A percentile compares a stretch with the other conserved stretches of the same genome.
Evolutionary conservation across 2,329 filamentous ascomycete genomes (phyloP).

Genomic region (Trichophyton simii): DNA sequence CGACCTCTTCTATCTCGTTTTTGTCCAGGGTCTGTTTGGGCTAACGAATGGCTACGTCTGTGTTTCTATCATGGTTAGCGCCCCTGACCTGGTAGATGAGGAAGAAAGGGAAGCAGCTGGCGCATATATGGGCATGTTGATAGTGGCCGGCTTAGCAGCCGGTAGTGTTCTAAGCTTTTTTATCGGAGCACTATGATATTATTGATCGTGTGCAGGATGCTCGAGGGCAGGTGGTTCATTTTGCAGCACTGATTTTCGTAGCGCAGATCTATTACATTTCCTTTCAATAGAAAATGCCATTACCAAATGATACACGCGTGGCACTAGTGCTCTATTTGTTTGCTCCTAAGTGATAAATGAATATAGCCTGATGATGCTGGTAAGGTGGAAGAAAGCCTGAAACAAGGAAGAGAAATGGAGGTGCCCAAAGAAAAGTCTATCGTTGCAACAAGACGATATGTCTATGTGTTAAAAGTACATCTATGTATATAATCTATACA

Average conservation of each 20-base stretch:
- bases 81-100: slow-evolving; percentile 65
- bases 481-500: background rate
- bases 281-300: background rate
- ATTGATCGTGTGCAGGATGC: background rate
- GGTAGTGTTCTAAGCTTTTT: slow-evolving; percentile 88
- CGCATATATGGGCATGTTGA: slow-evolving; percentile 82
- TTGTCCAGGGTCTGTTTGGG: slow-evolving; percentile 77
- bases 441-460: background rate
- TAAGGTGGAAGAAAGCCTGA: background rate
- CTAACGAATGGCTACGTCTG: slow-evolving; percentile 77
- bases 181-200: slow-evolving; percentile 27
- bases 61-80: slow-evolving; percentile 83
- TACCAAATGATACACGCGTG: background rate
- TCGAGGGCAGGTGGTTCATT: background rate
- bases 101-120: slow-evolving; percentile 79
- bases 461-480: background rate
- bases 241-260: no score
- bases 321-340: background rate
- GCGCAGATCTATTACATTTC: background rate
- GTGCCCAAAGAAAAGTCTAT: background rate
- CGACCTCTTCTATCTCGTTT: slow-evolving; percentile 74
- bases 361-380: background rate
- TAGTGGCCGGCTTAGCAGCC: slow-evolving; percentile 69
- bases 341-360: background rate
- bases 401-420: background rate